These are phyloP conservation scores for Middelhovenomyces tepae DNA, from an alignment of 805 yeast genomes.

Conservation along the genomic window DNA sequence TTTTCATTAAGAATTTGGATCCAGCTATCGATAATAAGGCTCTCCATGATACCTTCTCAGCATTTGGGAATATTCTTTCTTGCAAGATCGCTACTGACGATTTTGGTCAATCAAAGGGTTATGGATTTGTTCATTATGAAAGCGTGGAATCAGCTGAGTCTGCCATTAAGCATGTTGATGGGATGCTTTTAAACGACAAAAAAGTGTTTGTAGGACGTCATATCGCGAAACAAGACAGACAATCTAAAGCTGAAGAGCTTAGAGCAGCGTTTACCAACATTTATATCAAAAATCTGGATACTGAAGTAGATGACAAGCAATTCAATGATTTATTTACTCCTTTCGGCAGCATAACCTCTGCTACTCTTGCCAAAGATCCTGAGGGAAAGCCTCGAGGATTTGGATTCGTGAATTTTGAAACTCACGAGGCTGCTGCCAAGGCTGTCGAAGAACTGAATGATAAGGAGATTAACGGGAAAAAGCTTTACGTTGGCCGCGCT, in stretches of 20 bases:
- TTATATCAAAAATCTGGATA: constrained; percentile 81
- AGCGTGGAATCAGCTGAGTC: constrained; percentile 84
- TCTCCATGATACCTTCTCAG: constrained; percentile 93
- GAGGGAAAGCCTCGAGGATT: constrained; percentile 92
- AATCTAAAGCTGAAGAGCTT: constrained; percentile 81
- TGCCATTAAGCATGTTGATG: constrained; percentile 95
- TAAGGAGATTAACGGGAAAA: constrained; percentile 62
- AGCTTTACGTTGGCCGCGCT: constrained; percentile 93
- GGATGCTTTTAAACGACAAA: constrained; percentile 94
- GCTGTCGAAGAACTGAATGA: constrained; percentile 92
- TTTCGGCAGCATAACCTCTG: constrained; percentile 76
- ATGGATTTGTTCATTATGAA: constrained; percentile 96
- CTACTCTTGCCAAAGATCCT: constrained; percentile 66
- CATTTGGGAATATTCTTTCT: constrained; percentile 90
- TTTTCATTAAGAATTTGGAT: constrained; percentile 96
- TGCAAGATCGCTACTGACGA: constrained; percentile 96
- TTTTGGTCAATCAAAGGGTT: constrained; percentile 85
- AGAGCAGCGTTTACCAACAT: constrained; percentile 93
- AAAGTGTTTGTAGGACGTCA: constrained; percentile 96
- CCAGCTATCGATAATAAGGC: constrained; percentile 98
- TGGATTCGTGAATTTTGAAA: constrained; percentile 87
- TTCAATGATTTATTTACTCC: constrained; percentile 63
- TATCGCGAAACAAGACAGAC: constrained; percentile 87
- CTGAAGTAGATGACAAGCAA: constrained; percentile 43
- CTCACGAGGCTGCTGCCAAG: constrained; percentile 78